Conservation (phyloP, 768 basidiomycete species). For the Termitomyces sp. region DNA sequence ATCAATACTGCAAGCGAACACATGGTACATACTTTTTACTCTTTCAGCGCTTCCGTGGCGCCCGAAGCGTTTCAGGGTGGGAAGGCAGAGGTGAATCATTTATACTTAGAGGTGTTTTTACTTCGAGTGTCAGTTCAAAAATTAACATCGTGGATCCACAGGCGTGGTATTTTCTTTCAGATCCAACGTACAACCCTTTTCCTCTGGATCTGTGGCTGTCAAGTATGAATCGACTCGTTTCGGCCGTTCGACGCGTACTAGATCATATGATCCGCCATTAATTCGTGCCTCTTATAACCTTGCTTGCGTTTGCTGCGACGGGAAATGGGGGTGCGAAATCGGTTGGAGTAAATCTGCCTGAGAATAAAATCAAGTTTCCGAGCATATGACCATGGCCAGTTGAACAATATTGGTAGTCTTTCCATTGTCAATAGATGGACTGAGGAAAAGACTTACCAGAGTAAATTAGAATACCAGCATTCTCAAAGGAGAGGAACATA, state of each 20-base stretch:
- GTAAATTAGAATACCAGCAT: neutral
- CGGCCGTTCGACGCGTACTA: neutral
- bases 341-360: neutral
- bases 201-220: neutral
- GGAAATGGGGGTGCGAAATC: neutral
- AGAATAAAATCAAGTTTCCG: neutral
- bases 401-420: neutral
- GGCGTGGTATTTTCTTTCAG: neutral
- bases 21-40: conserved; percentile 1
- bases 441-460: neutral
- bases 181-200: too few relatives aligned
- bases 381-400: neutral
- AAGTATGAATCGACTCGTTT: neutral
- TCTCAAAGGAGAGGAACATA: neutral
- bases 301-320: neutral
- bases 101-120: neutral
- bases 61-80: neutral
- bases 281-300: neutral
- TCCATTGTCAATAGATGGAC: too few relatives aligned
- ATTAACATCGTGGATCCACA: neutral
- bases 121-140: neutral
- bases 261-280: neutral
- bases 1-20: neutral
- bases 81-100: neutral
- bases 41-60: neutral